Conservation (phyloP, 1,139 yeast species). For the Saccharomyces hybrid region DNA sequence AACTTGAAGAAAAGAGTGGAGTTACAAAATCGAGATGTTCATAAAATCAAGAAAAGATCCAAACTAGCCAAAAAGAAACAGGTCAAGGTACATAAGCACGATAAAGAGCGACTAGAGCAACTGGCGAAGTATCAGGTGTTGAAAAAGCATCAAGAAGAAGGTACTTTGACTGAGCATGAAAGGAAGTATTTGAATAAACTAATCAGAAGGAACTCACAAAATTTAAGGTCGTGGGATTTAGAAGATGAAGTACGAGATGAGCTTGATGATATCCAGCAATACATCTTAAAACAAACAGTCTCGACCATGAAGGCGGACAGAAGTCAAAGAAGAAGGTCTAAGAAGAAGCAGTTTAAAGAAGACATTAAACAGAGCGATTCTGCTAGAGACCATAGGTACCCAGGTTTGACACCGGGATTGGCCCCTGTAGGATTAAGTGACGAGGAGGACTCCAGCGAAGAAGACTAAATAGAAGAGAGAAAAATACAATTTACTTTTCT, state of each 20-base stretch:
- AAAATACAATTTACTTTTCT: no score
- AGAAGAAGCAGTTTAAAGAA: slow-evolving; percentile 23
- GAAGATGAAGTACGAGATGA: slow-evolving; percentile 44
- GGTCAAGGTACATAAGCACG: slow-evolving; percentile 32
- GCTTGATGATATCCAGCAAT: slow-evolving; percentile 37
- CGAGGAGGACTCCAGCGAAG: slow-evolving; percentile 35
- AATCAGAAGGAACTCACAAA: slow-evolving; percentile 43
- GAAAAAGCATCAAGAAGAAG: slow-evolving; percentile 37
- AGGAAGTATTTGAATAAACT: slow-evolving; percentile 42
- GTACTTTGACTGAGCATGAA: slow-evolving; percentile 40
- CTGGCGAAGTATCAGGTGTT: slow-evolving; percentile 47
- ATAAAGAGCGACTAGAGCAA: slow-evolving; percentile 39
- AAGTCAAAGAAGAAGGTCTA: slow-evolving; percentile 26
- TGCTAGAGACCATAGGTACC: slow-evolving; percentile 34
- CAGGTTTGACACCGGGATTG: slow-evolving; percentile 84
- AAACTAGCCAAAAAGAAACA: neutral
- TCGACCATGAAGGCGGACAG: slow-evolving; percentile 18
- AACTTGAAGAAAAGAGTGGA: slow-evolving; percentile 31
- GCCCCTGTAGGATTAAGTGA: slow-evolving; percentile 73
- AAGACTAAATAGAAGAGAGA: slow-evolving; percentile 11
- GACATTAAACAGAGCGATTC: slow-evolving; percentile 13
- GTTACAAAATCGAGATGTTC: slow-evolving; percentile 34
- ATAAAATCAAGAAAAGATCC: slow-evolving; percentile 28
- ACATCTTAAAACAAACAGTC: slow-evolving; percentile 32
- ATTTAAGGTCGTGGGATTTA: slow-evolving; percentile 41